These are phyloP conservation scores for Yamadazyma akitaensis DNA, from an alignment of 805 yeast genomes.

Conservation along the genomic window DNA sequence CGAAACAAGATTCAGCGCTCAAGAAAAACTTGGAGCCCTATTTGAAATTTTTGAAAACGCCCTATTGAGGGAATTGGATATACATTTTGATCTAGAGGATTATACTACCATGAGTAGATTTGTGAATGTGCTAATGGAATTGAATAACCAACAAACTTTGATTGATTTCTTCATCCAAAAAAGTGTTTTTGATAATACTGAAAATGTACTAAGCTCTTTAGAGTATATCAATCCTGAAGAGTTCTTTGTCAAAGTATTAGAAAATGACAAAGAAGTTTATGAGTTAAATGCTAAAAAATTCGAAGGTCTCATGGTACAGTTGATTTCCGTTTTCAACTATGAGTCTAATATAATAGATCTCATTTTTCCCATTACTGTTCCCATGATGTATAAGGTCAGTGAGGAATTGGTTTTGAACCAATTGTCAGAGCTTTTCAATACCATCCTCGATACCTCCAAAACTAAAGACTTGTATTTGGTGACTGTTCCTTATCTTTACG, in stretches of 20 bases:
- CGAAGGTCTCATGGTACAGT: conserved; percentile 21
- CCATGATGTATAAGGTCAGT: conserved; percentile 46
- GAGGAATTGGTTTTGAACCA: conserved; percentile 45
- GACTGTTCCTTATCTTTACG: conserved; percentile 40
- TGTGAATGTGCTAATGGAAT: conserved; percentile 31
- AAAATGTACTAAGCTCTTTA: conserved; percentile 21
- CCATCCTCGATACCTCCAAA: conserved; percentile 27
- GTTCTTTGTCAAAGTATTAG: conserved; percentile 17
- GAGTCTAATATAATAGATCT: conserved; percentile 38
- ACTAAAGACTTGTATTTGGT: conserved; percentile 27
- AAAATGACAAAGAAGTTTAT: conserved; percentile 7
- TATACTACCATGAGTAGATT: conserved; percentile 35
- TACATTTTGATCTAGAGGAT: conserved; percentile 48
- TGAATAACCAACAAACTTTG: conserved; percentile 41
- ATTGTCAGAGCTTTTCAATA: conserved; percentile 29
- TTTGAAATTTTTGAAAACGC: conserved; percentile 72
- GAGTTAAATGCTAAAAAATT: conserved; percentile 14
- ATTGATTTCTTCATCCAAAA: conserved; percentile 44
- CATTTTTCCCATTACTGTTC: conserved; percentile 43
- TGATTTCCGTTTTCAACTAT: conserved; percentile 36
- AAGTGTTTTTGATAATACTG: conserved; percentile 33
- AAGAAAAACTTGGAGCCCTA: conserved; percentile 49
- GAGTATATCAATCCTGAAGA: conserved; percentile 23
- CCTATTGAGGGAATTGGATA: conserved; percentile 63
- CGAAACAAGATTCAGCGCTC: conserved; percentile 26